Percentiles rank a stretch among this genome's conserved stretches.
Evolutionary conservation across 2,329 filamentous ascomycete species (phyloP).

Genomic region (Cordyceps sp.): DNA sequence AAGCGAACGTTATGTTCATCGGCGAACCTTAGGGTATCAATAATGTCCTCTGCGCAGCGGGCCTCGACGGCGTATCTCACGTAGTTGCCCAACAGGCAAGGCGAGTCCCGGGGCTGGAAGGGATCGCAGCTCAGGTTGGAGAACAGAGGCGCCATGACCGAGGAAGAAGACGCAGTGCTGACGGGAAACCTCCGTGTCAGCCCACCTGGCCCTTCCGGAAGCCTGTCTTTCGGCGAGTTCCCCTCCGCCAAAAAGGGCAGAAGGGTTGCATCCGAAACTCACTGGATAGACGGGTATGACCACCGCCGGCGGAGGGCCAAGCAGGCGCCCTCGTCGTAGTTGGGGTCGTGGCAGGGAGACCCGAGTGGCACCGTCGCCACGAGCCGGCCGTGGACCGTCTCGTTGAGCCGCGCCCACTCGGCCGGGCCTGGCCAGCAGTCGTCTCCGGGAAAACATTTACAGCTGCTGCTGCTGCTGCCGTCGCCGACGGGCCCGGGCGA

Average conservation of each 20-base stretch:
- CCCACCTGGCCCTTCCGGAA: too few relatives aligned
- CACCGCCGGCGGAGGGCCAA: slow-evolving; percentile 22
- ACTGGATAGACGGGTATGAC: slow-evolving; percentile 27
- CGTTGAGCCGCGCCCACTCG: slow-evolving; percentile 33
- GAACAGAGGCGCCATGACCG: slow-evolving; percentile 15
- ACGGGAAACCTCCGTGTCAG: background rate
- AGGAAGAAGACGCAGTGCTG: slow-evolving; percentile 2
- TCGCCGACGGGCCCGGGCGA: background rate
- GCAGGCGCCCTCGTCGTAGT: slow-evolving; percentile 29
- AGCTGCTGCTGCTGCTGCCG: background rate
- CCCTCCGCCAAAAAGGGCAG: too few relatives aligned
- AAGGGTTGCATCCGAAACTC: too few relatives aligned
- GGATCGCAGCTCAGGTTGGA: slow-evolving; percentile 15
- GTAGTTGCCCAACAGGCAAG: slow-evolving; percentile 23
- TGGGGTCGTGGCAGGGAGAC: slow-evolving; percentile 30
- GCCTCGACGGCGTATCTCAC: slow-evolving; percentile 16
- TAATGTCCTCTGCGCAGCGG: background rate
- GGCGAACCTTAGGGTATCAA: slow-evolving; percentile 13
- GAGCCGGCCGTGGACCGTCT: slow-evolving; percentile 31
- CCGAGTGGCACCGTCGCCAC: slow-evolving; percentile 36
- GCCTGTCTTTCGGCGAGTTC: too few relatives aligned
- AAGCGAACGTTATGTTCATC: slow-evolving; percentile 25
- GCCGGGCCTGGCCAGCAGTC: slow-evolving; percentile 29
- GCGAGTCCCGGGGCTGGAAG: slow-evolving; percentile 16
- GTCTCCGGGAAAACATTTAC: slow-evolving; percentile 29